Evolutionary conservation across 768 basidiomycete genomes (phyloP), one percentile per base, ranked within the genome.

Genomic region (Serendipita indica): DNA sequence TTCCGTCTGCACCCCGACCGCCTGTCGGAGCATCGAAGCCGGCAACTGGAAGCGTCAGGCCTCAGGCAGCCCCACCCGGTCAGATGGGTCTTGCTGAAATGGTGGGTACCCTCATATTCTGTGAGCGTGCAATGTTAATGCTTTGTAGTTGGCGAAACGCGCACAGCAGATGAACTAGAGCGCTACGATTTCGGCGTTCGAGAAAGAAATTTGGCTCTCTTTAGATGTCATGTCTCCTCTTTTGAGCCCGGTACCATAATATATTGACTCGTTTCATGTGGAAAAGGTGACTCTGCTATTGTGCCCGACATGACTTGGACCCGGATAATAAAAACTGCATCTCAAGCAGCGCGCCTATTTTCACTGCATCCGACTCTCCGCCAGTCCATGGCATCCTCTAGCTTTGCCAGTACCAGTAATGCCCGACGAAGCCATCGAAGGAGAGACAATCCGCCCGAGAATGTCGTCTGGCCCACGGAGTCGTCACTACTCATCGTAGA

Each of bases 61-160:
- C 73, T 35, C 71, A 71, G 46, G 69, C 70, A 35, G 77, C 75
- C 3, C 69, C 72, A 2, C 77, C 77, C 32, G 79, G 77, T 14
- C 88, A 90, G 65, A 62, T 88, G 71, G 90, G 90, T 71, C 71
- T 92, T 62, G 87, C 90, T 60, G 88, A 89, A 62, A 84, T 79
- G 52, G 86, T 92, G 64, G 74, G 85, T 76, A 2, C 54, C 61
- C 54, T 60, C 58, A 14, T 1, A 33, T 27, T 34, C 10, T 7
- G 16, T 20, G 1, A n/a, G n/a, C n/a, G n/a, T n/a, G 12, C 45
- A 20, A 56, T 61, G 30, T 63, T 56, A 46, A 41, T 59, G 41
- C 33, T 58, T 43, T 34, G 20, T 43, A 89, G 87, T 69, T 89
- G 58, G 86, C 86, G 20, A 86, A 75, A 68, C 82, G 88, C 25